Evolutionary conservation across 129 eudicot species (phyloP).

Genomic region (Arctium lappa): DNA sequence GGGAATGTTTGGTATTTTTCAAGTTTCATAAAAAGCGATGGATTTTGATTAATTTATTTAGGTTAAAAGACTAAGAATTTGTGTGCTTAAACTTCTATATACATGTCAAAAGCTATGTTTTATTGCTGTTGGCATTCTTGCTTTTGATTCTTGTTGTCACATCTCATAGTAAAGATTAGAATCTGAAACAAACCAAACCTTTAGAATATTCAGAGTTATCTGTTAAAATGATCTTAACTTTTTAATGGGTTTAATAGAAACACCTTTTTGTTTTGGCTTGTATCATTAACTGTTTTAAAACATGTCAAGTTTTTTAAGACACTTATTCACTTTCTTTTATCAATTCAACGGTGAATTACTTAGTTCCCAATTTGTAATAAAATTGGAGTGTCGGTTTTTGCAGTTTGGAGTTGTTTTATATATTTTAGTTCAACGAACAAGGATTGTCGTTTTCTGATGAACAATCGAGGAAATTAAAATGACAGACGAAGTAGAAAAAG

Average conservation of each 20-base stretch:
- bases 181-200: background rate
- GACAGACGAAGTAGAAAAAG: too few species aligned
- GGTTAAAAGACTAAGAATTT: background rate
- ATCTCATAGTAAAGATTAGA: background rate
- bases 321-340: background rate
- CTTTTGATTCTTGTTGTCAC: too few species aligned
- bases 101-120: background rate
- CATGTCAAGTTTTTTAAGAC: background rate
- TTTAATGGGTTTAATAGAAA: background rate
- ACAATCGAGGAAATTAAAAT: too few species aligned
- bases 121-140: background rate
- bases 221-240: background rate
- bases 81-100: background rate
- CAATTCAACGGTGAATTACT: background rate
- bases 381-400: background rate
- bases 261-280: background rate
- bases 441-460: too few species aligned
- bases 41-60: background rate
- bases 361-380: background rate
- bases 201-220: background rate
- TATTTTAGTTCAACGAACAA: too few species aligned
- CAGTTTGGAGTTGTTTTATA: too few species aligned
- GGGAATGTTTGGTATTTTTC: background rate
- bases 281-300: background rate
- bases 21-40: background rate